Evolutionary conservation across 73 alveolate species (phyloP).

Genomic region (Paramecium tetraurelia): DNA sequence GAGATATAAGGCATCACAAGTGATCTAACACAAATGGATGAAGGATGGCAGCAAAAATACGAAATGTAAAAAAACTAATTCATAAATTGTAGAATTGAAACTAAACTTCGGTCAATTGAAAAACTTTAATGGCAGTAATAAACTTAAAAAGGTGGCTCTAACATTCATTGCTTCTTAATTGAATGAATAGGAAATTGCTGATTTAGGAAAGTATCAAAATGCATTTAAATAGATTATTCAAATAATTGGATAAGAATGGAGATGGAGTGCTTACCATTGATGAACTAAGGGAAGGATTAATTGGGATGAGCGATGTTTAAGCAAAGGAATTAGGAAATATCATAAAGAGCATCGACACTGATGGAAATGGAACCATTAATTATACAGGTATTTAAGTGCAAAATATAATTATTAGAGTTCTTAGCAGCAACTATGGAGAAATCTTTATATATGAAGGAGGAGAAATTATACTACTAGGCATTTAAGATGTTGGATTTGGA

Average conservation of each 20-base stretch:
- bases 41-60: conserved; percentile 57
- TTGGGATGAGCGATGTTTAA: conserved; percentile 40
- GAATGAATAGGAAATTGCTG: conserved; percentile 57
- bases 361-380: conserved; percentile 68
- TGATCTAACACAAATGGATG: conserved; percentile 67
- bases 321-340: conserved; percentile 48
- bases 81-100: not conserved
- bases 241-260: conserved; percentile 64
- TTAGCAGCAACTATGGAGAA: conserved; percentile 71
- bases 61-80: not conserved
- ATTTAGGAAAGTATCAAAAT: conserved; percentile 56
- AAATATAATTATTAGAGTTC: conserved; percentile 38
- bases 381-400: conserved; percentile 41
- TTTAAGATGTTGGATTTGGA: conserved; percentile 65
- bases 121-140: conserved; percentile 57
- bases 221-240: conserved; percentile 39
- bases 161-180: conserved; percentile 66
- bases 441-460: conserved; percentile 59
- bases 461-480: conserved; percentile 63
- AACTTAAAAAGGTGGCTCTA: conserved; percentile 63
- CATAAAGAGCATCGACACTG: conserved; percentile 64
- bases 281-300: conserved; percentile 67
- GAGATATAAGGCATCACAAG: conserved; percentile 67
- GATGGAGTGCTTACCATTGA: conserved; percentile 71
- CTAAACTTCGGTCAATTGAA: conserved; percentile 33